Conservation (phyloP, 805 yeast species). For the Pichia phayaonensis region DNA sequence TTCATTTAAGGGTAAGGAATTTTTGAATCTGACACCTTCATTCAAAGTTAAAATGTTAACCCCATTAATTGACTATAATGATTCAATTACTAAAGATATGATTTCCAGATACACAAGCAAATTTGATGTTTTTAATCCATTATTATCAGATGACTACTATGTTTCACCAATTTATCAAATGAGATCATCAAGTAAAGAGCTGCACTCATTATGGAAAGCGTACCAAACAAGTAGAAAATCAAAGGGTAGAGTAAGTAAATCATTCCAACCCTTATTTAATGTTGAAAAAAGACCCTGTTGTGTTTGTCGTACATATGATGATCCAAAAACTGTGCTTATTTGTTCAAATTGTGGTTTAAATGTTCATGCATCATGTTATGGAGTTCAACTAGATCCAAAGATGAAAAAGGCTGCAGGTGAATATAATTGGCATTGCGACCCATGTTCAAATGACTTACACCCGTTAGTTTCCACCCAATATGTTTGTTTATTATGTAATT, state of each 20-base stretch:
- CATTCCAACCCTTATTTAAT: conserved; percentile 16
- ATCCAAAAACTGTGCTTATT: conserved; percentile 34
- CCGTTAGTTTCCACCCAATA: conserved; percentile 53
- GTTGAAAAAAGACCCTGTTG: conserved; percentile 39
- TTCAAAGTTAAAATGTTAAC: conserved; percentile 2
- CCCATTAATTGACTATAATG: conserved; percentile 5
- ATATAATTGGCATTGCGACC: conserved; percentile 71
- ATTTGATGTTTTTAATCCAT: conserved; percentile 19
- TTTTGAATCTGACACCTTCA: not conserved
- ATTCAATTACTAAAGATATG: conserved; percentile 10
- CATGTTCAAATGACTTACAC: conserved; percentile 62
- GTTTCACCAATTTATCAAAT: conserved; percentile 17
- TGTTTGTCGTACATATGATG: conserved; percentile 40
- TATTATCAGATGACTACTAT: conserved; percentile 9
- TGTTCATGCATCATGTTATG: conserved; percentile 69
- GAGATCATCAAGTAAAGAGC: conserved; percentile 17
- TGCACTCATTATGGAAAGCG: conserved; percentile 16
- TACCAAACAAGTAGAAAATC: conserved; percentile 14
- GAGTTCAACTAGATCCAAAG: conserved; percentile 27
- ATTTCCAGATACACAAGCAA: conserved; percentile 20
- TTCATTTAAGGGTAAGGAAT: conserved; percentile 4
- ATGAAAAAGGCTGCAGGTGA: conserved; percentile 6
- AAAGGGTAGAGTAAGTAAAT: conserved; percentile 3
- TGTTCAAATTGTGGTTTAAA: conserved; percentile 63
- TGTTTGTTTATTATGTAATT: conserved; percentile 58